These are phyloP conservation scores for Saccharomycopsis microspora DNA, from an alignment of 805 yeast species.

Conservation along the genomic window DNA sequence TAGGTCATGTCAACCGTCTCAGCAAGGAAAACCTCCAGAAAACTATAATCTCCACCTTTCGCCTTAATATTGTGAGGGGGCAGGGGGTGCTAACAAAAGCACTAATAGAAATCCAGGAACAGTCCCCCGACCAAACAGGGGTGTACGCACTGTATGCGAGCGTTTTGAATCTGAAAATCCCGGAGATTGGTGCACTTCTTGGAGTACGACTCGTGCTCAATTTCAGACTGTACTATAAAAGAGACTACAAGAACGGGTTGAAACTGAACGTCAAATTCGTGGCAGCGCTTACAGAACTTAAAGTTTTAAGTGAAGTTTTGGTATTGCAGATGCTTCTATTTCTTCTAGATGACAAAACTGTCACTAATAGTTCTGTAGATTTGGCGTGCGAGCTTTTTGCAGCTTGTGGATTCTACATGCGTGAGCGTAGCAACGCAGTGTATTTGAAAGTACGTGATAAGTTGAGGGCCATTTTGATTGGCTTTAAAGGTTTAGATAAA, in stretches of 20 bases:
- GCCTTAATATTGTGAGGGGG: constrained; percentile 48
- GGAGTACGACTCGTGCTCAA: constrained; percentile 41
- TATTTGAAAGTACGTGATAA: constrained; percentile 38
- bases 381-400: constrained; percentile 39
- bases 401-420: constrained; percentile 40
- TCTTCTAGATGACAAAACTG: constrained; percentile 30
- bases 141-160: constrained; percentile 48
- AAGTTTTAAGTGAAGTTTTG: constrained; percentile 44
- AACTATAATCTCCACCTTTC: constrained; percentile 38
- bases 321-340: constrained; percentile 40
- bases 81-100: constrained; percentile 48
- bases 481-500: constrained; percentile 22
- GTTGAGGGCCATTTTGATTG: constrained; percentile 38
- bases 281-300: constrained; percentile 52
- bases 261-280: constrained; percentile 37
- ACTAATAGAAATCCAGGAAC: constrained; percentile 42
- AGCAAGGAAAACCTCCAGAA: constrained; percentile 35
- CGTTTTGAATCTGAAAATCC: constrained; percentile 54
- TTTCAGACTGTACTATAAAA: constrained; percentile 42
- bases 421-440: constrained; percentile 31
- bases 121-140: constrained; percentile 30
- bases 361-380: constrained; percentile 44
- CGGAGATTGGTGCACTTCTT: constrained; percentile 53
- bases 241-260: constrained; percentile 34
- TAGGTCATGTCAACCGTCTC: constrained; percentile 36